These are phyloP conservation scores for Kuraishia piskuri DNA, from an alignment of 805 yeast genomes.

Conservation along the genomic window DNA sequence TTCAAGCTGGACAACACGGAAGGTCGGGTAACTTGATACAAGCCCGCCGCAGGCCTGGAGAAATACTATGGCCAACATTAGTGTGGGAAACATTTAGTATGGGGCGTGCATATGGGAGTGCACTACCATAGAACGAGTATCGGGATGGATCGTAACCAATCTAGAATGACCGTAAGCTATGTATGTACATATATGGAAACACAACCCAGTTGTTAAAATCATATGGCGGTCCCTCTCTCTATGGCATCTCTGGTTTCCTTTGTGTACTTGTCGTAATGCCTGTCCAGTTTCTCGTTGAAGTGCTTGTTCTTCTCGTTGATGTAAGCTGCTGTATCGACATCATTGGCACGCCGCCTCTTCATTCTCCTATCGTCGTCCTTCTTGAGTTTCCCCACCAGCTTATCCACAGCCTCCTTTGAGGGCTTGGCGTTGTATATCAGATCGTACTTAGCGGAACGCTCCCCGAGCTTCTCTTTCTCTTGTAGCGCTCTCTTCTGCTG, in stretches of 20 bases:
- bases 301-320: conserved; percentile 69
- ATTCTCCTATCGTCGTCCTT: conserved; percentile 27
- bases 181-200: background rate
- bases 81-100: background rate
- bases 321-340: conserved; percentile 29
- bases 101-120: background rate
- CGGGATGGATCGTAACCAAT: too few relatives aligned
- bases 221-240: conserved; percentile 14
- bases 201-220: background rate
- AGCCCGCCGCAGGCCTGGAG: background rate
- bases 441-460: conserved; percentile 7
- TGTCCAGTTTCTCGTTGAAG: conserved; percentile 58
- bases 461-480: conserved; percentile 10
- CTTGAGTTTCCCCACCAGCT: conserved; percentile 24
- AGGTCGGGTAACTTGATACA: conserved; percentile 1
- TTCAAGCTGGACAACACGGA: background rate
- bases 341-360: conserved; percentile 28
- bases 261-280: conserved; percentile 39
- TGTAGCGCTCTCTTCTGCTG: conserved; percentile 23
- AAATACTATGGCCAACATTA: background rate
- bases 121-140: background rate
- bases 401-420: conserved; percentile 20
- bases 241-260: conserved; percentile 13
- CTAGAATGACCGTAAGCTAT: too few relatives aligned
- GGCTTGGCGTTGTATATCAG: conserved; percentile 27